These are phyloP conservation scores for Mycena galericulata DNA, from an alignment of 768 basidiomycete genomes.

Conservation along the genomic window DNA sequence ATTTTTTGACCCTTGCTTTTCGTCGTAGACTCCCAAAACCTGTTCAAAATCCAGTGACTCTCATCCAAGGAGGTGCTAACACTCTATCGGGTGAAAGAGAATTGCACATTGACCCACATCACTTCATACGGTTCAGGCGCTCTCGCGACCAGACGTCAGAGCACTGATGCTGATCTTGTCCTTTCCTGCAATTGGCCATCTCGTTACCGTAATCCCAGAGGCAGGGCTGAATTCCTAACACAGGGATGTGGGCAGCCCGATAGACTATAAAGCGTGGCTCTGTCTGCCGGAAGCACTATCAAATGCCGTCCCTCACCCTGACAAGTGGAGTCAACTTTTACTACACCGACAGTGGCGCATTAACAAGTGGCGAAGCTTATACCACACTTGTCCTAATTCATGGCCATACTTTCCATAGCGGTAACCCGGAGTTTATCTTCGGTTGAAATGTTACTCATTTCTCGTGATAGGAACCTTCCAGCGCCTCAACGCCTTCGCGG, in stretches of 20 bases:
- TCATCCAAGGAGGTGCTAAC: no score
- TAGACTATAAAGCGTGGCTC: neutral
- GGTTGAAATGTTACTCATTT: neutral
- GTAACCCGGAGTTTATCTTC: conserved; percentile 23
- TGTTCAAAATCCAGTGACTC: no score
- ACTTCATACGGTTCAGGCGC: neutral
- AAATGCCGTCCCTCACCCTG: conserved; percentile 32
- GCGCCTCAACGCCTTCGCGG: conserved; percentile 36
- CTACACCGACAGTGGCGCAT: conserved; percentile 45
- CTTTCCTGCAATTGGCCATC: neutral
- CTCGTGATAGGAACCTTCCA: conserved; percentile 39
- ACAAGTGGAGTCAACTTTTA: conserved; percentile 36
- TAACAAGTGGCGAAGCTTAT: conserved; percentile 20
- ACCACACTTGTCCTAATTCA: conserved; percentile 45
- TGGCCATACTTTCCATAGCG: conserved; percentile 45
- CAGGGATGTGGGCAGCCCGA: neutral
- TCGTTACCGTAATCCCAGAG: neutral
- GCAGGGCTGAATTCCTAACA: neutral
- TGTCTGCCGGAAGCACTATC: neutral
- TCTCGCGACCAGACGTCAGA: neutral
- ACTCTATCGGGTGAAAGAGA: no score
- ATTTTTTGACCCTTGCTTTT: no score
- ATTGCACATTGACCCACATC: neutral
- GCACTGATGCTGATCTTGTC: neutral
- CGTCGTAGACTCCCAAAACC: no score